Conservation (phyloP, 2,329 filamentous ascomycete genomes). For the Penicillium italicum region DNA sequence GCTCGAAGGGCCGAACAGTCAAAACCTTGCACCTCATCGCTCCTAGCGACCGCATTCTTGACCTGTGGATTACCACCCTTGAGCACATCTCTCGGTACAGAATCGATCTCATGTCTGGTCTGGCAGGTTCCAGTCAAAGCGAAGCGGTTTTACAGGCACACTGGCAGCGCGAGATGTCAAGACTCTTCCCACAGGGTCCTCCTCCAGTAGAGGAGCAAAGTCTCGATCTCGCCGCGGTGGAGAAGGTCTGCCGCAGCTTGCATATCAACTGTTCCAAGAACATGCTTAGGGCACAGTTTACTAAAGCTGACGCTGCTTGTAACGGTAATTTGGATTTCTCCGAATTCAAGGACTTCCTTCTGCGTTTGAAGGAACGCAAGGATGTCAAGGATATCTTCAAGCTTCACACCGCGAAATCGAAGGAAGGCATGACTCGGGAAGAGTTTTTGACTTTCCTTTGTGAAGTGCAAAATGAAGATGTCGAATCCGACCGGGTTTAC, state of each 20-base stretch:
- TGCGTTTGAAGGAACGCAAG: constrained; percentile 74
- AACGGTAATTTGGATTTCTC: constrained; percentile 68
- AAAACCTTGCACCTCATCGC: constrained; percentile 89
- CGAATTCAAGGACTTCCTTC: constrained; percentile 81
- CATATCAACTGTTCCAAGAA: constrained; percentile 85
- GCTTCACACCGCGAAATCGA: constrained; percentile 55
- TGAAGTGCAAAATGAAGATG: constrained; percentile 70
- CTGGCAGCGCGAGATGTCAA: constrained; percentile 81
- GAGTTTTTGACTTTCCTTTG: constrained; percentile 76
- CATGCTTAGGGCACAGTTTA: constrained; percentile 70
- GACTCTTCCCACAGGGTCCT: constrained; percentile 51
- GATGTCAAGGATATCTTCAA: constrained; percentile 76
- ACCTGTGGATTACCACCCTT: constrained; percentile 78
- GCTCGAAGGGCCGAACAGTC: constrained; percentile 63
- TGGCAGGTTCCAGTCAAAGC: constrained; percentile 71
- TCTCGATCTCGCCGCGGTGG: constrained; percentile 73
- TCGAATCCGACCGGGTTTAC: constrained; percentile 59
- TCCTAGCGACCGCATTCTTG: constrained; percentile 65
- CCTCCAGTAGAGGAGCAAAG: constrained; percentile 59
- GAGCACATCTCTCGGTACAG: constrained; percentile 81
- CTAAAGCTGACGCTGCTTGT: constrained; percentile 62
- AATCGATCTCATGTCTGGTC: constrained; percentile 82
- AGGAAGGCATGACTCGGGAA: constrained; percentile 63
- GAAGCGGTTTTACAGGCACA: constrained; percentile 77
- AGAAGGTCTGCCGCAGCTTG: constrained; percentile 79